A percentile compares a stretch with the other conserved stretches of the same genome.
Conservation (phyloP, 2,329 filamentous ascomycete genomes). For the Cercospora sesami region DNA sequence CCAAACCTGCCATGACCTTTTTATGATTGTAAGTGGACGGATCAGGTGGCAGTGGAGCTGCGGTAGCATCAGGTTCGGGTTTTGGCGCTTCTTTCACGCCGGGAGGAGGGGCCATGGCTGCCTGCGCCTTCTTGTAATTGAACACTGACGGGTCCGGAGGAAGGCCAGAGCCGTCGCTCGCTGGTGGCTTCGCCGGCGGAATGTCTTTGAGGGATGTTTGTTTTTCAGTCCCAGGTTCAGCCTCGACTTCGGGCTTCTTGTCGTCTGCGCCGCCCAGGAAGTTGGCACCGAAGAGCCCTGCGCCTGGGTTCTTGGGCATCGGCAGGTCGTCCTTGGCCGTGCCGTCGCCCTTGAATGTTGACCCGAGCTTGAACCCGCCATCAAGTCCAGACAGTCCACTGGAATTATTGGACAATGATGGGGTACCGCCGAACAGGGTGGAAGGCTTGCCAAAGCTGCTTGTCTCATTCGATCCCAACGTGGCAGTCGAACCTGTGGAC, state of each 20-base stretch:
- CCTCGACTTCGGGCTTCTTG: constrained; percentile 38
- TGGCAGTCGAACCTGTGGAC: constrained; percentile 44
- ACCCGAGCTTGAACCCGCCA: constrained; percentile 65
- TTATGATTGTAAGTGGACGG: constrained; percentile 24
- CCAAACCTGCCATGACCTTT: constrained; percentile 43
- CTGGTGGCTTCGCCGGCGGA: constrained; percentile 39
- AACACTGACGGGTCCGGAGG: constrained; percentile 44
- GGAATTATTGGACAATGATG: constrained; percentile 34
- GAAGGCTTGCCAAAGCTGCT: constrained; percentile 39
- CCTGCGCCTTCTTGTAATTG: constrained; percentile 37
- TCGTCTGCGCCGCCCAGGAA: constrained; percentile 38
- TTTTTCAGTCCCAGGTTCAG: constrained; percentile 40
- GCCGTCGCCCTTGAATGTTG: constrained; percentile 66
- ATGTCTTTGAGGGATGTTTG: constrained; percentile 30
- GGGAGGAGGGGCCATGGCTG: constrained; percentile 47
- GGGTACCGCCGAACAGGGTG: constrained; percentile 28
- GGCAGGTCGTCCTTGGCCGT: constrained; percentile 60
- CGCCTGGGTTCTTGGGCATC: constrained; percentile 44
- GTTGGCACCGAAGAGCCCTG: constrained; percentile 36
- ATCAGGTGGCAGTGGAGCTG: constrained; percentile 49
- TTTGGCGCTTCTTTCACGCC: constrained; percentile 38
- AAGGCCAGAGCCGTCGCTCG: constrained; percentile 39
- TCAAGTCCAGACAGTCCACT: constrained; percentile 37
- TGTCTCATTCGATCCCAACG: constrained; percentile 41
- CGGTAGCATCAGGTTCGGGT: constrained; percentile 24